Evolutionary conservation across 495 filamentous ascomycete genomes (phyloP).

Genomic region (Aspergillus ellipticus): DNA sequence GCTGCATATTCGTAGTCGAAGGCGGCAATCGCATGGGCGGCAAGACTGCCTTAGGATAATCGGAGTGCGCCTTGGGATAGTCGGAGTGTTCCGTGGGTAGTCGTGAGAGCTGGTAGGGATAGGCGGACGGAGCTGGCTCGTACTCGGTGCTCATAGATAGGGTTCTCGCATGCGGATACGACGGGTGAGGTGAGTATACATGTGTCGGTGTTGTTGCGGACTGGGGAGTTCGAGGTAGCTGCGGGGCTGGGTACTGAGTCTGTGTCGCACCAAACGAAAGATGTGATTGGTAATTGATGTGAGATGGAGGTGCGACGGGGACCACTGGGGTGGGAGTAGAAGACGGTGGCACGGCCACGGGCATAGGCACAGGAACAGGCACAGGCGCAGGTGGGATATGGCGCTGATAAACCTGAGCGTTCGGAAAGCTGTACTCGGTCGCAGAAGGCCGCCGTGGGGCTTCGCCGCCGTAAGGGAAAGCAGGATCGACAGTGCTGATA

Average conservation of each 20-base stretch:
- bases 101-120: slow-evolving; percentile 29
- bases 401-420: slow-evolving; percentile 33
- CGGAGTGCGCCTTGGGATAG: slow-evolving; percentile 24
- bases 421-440: slow-evolving; percentile 49
- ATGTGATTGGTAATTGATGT: slow-evolving; percentile 35
- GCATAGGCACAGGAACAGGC: no score
- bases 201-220: slow-evolving; percentile 40
- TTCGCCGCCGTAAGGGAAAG: slow-evolving; percentile 29
- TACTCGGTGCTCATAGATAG: slow-evolving; percentile 34
- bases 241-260: slow-evolving; percentile 41
- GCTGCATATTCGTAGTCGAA: slow-evolving; percentile 17
- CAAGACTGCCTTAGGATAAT: slow-evolving; percentile 25
- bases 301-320: slow-evolving; percentile 12
- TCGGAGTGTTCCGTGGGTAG: slow-evolving; percentile 16
- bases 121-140: slow-evolving; percentile 27
- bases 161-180: slow-evolving; percentile 40
- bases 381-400: slow-evolving; percentile 34
- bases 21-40: slow-evolving; percentile 33
- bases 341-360: slow-evolving; percentile 7
- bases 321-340: slow-evolving; percentile 23
- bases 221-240: slow-evolving; percentile 43
- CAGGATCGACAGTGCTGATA: slow-evolving; percentile 58
- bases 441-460: slow-evolving; percentile 52
- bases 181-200: slow-evolving; percentile 41
- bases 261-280: slow-evolving; percentile 42